Percentiles rank a stretch among this genome's conserved stretches.
phyloP scores from a whole-genome alignment of 2,329 filamentous ascomycete species.

The Verticillium nonalfalfae region DNA sequence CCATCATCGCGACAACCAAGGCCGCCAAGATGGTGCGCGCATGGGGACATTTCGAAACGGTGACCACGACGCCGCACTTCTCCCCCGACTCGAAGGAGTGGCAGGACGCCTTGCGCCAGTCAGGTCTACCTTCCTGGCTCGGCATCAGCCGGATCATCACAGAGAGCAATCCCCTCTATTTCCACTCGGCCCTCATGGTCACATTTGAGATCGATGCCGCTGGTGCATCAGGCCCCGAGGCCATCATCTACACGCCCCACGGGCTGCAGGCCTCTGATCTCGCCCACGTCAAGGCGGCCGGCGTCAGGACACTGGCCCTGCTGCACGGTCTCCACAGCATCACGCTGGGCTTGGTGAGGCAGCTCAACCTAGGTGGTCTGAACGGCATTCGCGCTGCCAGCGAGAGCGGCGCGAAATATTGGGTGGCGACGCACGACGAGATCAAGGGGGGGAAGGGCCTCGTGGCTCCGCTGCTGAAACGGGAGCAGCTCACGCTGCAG shows the following conservation, averaged over 20 bases:
- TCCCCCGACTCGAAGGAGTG: slow-evolving; percentile 16
- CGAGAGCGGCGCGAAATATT: slow-evolving; percentile 49
- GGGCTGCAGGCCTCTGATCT: slow-evolving; percentile 27
- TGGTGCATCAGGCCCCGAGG: slow-evolving; percentile 41
- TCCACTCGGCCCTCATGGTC: slow-evolving; percentile 56
- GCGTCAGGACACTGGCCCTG: slow-evolving; percentile 48
- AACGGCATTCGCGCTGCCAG: slow-evolving; percentile 53
- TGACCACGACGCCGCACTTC: slow-evolving; percentile 44
- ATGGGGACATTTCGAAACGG: slow-evolving; percentile 53
- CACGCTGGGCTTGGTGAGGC: slow-evolving; percentile 38
- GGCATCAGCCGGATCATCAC: slow-evolving; percentile 51
- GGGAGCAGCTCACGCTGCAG: slow-evolving; percentile 35
- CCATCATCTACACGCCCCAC: slow-evolving; percentile 10
- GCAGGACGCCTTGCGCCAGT: slow-evolving; percentile 13
- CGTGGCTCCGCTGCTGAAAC: slow-evolving; percentile 42
- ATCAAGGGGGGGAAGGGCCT: slow-evolving; percentile 52
- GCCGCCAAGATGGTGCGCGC: slow-evolving; percentile 48
- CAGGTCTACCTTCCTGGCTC: slow-evolving; percentile 50
- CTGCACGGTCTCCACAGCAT: slow-evolving; percentile 61
- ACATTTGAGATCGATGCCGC: slow-evolving; percentile 34
- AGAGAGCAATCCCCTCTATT: slow-evolving; percentile 47
- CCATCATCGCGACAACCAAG: slow-evolving; percentile 53
- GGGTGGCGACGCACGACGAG: slow-evolving; percentile 62
- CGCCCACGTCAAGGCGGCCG: slow-evolving; percentile 30
- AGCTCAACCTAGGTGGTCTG: slow-evolving; percentile 57